These are phyloP conservation scores for Ciborinia camelliae DNA, from an alignment of 2,329 filamentous ascomycete species.

Conservation along the genomic window DNA sequence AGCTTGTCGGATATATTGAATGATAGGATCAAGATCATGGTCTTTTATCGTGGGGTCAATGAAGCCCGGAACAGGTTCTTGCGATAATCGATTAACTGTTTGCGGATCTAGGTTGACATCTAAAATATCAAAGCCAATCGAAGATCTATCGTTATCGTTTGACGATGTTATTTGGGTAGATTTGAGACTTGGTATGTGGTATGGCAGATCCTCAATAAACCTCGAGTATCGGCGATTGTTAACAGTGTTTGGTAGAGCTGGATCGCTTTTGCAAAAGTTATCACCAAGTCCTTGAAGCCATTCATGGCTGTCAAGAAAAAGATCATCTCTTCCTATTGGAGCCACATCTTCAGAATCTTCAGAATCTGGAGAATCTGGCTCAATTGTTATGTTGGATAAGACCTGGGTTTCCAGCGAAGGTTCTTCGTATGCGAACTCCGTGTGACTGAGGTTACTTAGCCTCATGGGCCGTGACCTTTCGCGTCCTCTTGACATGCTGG, in stretches of 20 bases:
- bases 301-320: background rate
- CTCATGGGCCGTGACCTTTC: fast-evolving
- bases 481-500: background rate
- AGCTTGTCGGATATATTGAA: background rate
- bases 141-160: background rate
- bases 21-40: background rate
- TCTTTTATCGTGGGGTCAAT: background rate
- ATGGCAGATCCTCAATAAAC: no score
- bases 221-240: background rate
- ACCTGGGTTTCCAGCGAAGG: background rate
- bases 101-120: background rate
- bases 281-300: background rate
- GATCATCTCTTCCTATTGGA: background rate
- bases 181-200: background rate
- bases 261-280: background rate
- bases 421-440: background rate
- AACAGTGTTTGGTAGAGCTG: background rate
- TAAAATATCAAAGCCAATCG: background rate
- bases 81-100: background rate
- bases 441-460: background rate
- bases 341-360: no score
- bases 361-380: no score
- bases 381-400: background rate
- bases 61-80: background rate
- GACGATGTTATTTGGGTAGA: background rate